Percentiles rank a stretch among this genome's conserved stretches.
phyloP scores from a whole-genome alignment of 208 protist genomes.

The Leishmania tarentolae region DNA sequence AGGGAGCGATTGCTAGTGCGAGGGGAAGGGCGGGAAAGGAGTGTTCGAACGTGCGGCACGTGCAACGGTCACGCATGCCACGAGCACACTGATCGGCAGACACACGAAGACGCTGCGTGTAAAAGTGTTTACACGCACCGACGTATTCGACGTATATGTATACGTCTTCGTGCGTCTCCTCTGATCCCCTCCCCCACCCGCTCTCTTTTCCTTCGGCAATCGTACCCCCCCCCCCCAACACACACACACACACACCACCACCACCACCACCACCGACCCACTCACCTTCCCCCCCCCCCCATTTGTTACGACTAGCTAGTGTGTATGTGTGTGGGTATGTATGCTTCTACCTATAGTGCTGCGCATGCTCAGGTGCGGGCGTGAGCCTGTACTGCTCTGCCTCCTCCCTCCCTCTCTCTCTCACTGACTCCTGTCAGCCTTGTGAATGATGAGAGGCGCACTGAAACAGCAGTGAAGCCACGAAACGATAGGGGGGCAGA shows the following conservation, averaged over 20 bases:
- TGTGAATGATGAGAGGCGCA: too few species aligned
- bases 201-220: background rate
- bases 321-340: too few species aligned
- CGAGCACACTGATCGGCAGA: background rate
- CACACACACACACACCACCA: too few species aligned
- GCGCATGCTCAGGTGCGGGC: background rate
- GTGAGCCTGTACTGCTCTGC: too few species aligned
- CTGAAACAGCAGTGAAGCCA: too few species aligned
- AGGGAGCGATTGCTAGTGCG: background rate
- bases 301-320: too few species aligned
- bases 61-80: background rate
- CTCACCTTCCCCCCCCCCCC: background rate
- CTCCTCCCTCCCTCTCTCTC: background rate
- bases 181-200: background rate
- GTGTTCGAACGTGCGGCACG: background rate
- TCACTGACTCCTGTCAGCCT: background rate
- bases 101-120: slow-evolving; percentile 11
- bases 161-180: background rate
- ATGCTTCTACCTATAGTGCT: too few species aligned
- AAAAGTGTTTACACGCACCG: too few species aligned
- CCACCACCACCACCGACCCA: too few species aligned
- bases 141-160: too few species aligned
- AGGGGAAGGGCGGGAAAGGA: background rate
- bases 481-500: too few species aligned
- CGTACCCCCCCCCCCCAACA: background rate